Conservation (phyloP, 139 green algal genomes). For the Chlamydomonas sp. region DNA sequence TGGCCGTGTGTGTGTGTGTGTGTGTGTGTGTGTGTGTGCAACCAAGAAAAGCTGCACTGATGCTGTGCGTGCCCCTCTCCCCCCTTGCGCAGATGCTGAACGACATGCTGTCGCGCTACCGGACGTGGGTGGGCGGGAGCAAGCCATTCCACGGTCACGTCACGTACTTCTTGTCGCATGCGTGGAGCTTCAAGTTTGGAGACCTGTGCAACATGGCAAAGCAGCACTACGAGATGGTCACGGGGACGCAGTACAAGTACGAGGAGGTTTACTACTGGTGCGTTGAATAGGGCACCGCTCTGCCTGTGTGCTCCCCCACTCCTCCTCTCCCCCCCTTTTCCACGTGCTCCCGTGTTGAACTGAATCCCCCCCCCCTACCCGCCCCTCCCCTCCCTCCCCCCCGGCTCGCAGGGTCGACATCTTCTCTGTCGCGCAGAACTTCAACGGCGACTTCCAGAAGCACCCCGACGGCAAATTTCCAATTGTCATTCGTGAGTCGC, state of each 20-base stretch:
- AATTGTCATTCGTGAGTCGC: neutral
- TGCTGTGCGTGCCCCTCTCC: too few species aligned
- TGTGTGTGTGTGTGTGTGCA: too few species aligned
- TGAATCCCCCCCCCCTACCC: too few species aligned
- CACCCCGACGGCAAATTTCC: conserved; percentile 20
- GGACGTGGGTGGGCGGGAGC: conserved; percentile 1
- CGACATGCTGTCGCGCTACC: neutral
- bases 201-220: conserved; percentile 8
- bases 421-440: conserved; percentile 18
- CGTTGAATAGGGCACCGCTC: too few species aligned
- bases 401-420: conserved; percentile 17
- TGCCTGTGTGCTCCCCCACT: too few species aligned
- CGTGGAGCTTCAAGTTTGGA: conserved; percentile 11
- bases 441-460: conserved; percentile 17
- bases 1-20: too few species aligned
- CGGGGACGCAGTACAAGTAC: conserved; percentile 11
- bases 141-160: conserved; percentile 13
- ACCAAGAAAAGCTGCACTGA: too few species aligned
- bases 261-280: conserved; percentile 8
- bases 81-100: neutral
- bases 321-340: too few species aligned
- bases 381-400: too few species aligned
- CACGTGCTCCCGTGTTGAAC: too few species aligned
- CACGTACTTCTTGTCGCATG: conserved; percentile 14
- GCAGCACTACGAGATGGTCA: conserved; percentile 12